Base-by-base conservation (phyloP, 805 yeast genomes). In the Ogataea pignaliae region DNA sequence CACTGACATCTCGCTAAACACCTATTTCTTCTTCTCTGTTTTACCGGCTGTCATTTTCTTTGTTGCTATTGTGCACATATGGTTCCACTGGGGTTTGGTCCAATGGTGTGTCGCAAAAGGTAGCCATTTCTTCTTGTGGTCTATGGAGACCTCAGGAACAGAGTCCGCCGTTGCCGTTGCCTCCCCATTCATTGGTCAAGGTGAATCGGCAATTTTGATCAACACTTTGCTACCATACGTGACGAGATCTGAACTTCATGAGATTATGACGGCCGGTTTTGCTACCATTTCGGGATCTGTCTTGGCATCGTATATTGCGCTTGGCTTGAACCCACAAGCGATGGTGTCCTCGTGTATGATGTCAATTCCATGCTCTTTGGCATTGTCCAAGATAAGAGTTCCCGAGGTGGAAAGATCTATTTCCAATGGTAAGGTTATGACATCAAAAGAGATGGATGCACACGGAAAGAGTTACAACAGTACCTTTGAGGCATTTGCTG, bases 91-190 rank as follows among this genome's bases (percentile, higher is more conserved):
- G 59, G 84, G 84, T 11, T 64, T 73, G 30, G 66, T 80, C 43
- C 85, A 80, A 57, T 80, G 85, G 84, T 65, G 64, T 36, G 71
- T 80, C 43, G 70, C 70, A 36, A 80, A 80, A 59, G 76, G 76
- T 50, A 78, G 83, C 15, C 61, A 63, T 53, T 72, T 79, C 52
- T 78, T 80, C 68, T 78, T 73, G 67, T 79, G 83, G 83, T 59
- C 78, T 32, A 70, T 78, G 69, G 64, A 70, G 45, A 74, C 78
- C 18, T 71, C 79, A 28, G 85, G 85, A 53, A 82, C 84, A 41
- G 85, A 79, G 57, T 77, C 83, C 21, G 75, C 79, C 38, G 80
- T 79, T 28, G 82, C 83, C 5, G 82, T 84, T 37, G 84, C 84
- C 0, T 74, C 84, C 26, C 85, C 85, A 6, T 79, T 79, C 60